Conservation (phyloP, 2,329 filamentous ascomycete species). For the Pseudopithomyces chartarum region DNA sequence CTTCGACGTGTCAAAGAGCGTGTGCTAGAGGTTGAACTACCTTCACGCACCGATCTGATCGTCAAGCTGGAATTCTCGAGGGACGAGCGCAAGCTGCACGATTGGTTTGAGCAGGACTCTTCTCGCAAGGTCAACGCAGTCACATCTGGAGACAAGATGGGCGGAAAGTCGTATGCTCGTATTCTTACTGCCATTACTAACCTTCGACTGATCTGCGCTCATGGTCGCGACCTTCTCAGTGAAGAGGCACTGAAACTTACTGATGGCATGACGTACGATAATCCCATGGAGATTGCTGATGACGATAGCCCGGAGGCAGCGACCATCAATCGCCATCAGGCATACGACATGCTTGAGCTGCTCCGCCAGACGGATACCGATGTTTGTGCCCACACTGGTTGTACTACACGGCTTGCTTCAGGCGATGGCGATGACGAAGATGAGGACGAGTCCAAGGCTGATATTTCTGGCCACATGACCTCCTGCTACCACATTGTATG, state of each 20-base stretch:
- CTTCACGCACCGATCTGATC: constrained; percentile 72
- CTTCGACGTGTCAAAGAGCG: constrained; percentile 87
- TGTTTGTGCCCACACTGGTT: constrained; percentile 69
- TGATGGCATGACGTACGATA: constrained; percentile 80
- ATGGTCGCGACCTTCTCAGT: constrained; percentile 88
- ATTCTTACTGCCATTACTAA: constrained; percentile 91
- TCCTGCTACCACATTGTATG: constrained; percentile 89
- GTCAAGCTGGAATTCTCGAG: constrained; percentile 75
- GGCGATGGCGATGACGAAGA: constrained; percentile 52
- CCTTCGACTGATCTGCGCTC: constrained; percentile 87
- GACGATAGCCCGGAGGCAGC: constrained; percentile 66
- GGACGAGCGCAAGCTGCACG: constrained; percentile 78
- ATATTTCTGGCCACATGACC: constrained; percentile 78
- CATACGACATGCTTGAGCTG: constrained; percentile 83
- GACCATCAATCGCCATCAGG: constrained; percentile 69
- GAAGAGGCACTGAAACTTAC: constrained; percentile 81
- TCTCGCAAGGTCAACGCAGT: constrained; percentile 80
- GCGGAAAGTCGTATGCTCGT: constrained; percentile 89
- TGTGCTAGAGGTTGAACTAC: constrained; percentile 70
- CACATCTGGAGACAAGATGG: constrained; percentile 67
- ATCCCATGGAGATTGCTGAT: constrained; percentile 87
- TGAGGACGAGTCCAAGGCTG: constrained; percentile 60
- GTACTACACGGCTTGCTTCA: constrained; percentile 57
- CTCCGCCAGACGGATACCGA: constrained; percentile 83
- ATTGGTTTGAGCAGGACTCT: constrained; percentile 82